Base-by-base conservation (phyloP, 352 stramenopile species). In the Globisporangium lucens region DNA sequence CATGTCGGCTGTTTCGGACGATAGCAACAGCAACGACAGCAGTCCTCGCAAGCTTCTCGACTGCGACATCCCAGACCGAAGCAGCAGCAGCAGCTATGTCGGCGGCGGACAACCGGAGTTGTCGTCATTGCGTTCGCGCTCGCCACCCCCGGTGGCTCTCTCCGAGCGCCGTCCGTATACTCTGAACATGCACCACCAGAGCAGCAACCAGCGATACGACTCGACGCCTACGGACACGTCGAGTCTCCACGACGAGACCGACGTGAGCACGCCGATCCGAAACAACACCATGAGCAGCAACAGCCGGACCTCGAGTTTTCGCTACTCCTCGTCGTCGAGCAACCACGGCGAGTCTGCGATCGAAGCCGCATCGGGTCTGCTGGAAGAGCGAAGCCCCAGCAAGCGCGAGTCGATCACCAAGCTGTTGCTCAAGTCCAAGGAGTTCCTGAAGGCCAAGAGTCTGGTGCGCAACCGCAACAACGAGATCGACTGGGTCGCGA, bases 401-500 rank as follows among this genome's bases (percentile, higher is more conserved):
- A 80, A 84, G 52, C 55, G 73, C 27, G 69, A 83, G 59, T 78
- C 80, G 6, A 73, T 89, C 24, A 82, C 80, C 43, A 78, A 78
- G 56, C 62, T 89, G 57, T 63, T 89, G 65, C 61, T 89, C n/a
- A 81, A 90, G 68, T 90, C 78, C 41, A 87, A 89, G 65, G 82
- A 89, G 49, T 85, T 90, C 35, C 56, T 89, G 12, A 77, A 82
- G 41, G 78, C 80, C 1, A 87, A 80, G 61, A 81, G 62, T 24
- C 70, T 92, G 22, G 80, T 92, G 41, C 83, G 82, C 52, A 92
- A 90, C 70, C 80, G 78, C 38, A 79, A 87, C 70, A 86, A 90
- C 36, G 83, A 92, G 63, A 89, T 92, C 62, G 85, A 93, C 65
- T 93, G 83, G 85, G 81, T 90, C 9, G 80, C 83, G 0, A 90